Evolutionary conservation across 345 rosid species (phyloP).

Genomic region (Conringia planisiliqua): DNA sequence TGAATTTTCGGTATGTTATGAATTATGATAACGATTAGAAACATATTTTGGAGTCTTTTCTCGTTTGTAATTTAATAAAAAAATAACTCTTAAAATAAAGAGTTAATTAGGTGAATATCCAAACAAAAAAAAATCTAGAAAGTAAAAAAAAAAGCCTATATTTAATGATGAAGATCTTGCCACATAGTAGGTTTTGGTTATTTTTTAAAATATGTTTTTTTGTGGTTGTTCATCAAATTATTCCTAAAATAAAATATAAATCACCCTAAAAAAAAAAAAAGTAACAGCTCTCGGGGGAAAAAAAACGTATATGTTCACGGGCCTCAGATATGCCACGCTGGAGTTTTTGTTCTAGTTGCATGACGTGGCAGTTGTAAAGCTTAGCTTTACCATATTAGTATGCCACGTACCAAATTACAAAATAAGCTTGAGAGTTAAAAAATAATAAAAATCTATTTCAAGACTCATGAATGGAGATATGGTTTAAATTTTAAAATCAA

Average conservation of each 20-base stretch:
- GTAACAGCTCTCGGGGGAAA: neutral
- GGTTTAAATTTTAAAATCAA: neutral
- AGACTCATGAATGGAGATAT: neutral
- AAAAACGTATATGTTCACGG: neutral
- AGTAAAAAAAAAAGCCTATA: no score
- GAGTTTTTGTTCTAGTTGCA: neutral
- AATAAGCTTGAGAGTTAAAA: neutral
- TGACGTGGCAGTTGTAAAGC: slow-evolving; percentile 9
- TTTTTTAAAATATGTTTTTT: no score
- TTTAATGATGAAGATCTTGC: no score
- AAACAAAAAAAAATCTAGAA: no score
- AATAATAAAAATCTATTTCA: neutral
- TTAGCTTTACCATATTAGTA: neutral
- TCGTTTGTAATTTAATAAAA: neutral
- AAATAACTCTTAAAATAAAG: neutral
- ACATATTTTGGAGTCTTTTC: neutral
- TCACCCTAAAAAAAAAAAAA: neutral
- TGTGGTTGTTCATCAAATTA: no score
- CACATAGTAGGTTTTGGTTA: no score
- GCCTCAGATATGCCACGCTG: neutral
- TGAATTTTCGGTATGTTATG: no score
- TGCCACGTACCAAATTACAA: neutral
- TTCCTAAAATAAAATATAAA: neutral
- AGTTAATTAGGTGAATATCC: no score
- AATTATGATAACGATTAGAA: neutral